Percentiles rank a stretch among this genome's conserved stretches.
Evolutionary conservation across 192 early-diverging fungal genomes (phyloP).

Genomic region (Gryganskiella cystojenkinii): DNA sequence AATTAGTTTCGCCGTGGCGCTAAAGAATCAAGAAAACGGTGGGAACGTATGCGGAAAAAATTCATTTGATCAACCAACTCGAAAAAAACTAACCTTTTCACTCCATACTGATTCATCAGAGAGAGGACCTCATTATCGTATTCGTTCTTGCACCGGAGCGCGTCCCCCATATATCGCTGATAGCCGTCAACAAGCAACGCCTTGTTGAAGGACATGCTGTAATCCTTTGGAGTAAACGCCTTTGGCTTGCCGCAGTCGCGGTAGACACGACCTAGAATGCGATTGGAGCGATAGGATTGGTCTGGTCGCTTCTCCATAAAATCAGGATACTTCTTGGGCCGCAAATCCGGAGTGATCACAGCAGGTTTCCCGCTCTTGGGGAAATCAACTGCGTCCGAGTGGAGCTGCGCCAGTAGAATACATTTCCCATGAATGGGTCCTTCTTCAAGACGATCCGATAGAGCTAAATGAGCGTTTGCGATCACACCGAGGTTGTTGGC

Average conservation of each 20-base stretch:
- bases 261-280: constrained; percentile 67
- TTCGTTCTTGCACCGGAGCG: constrained; percentile 36
- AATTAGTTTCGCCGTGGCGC: too few species aligned
- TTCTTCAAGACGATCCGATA: constrained; percentile 58
- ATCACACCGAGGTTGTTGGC: constrained; percentile 74
- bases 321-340: constrained; percentile 65
- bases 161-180: constrained; percentile 63
- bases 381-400: constrained; percentile 82
- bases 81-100: constrained; percentile 52
- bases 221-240: constrained; percentile 57
- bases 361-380: constrained; percentile 75
- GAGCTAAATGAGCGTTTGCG: constrained; percentile 74
- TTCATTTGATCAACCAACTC: too few species aligned
- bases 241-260: constrained; percentile 54
- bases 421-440: constrained; percentile 66
- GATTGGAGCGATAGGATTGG: constrained; percentile 59
- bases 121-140: constrained; percentile 67
- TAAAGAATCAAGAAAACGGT: too few species aligned
- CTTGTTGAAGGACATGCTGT: constrained; percentile 49
- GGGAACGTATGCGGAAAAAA: too few species aligned
- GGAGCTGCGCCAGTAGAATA: constrained; percentile 69
- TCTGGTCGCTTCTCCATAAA: constrained; percentile 78
- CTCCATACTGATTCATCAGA: constrained; percentile 75
- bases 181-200: constrained; percentile 59
- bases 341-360: constrained; percentile 49